Evolutionary conservation across 1,139 yeast species (phyloP).

Genomic region (Meyerozyma elateridarum): DNA sequence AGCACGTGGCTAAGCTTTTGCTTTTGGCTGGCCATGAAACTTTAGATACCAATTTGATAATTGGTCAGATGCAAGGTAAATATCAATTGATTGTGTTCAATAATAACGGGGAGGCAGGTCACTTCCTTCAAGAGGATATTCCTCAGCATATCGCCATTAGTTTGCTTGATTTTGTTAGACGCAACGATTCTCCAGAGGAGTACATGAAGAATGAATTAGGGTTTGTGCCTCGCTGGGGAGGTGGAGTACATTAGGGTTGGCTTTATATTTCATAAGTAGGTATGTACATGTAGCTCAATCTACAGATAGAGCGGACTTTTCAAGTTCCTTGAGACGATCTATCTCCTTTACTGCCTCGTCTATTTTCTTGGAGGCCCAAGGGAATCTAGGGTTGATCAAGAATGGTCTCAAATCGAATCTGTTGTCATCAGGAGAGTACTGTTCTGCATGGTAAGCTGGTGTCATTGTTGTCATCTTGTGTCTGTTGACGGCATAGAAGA

Average conservation of each 20-base stretch:
- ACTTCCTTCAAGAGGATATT: slow-evolving; percentile 87
- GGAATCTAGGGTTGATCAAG: slow-evolving; percentile 83
- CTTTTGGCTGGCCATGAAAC: slow-evolving; percentile 89
- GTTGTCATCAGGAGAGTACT: slow-evolving; percentile 96
- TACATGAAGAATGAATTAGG: slow-evolving; percentile 36
- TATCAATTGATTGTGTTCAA: slow-evolving; percentile 83
- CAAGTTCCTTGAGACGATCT: slow-evolving; percentile 18
- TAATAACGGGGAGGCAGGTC: slow-evolving; percentile 61
- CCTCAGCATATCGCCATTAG: slow-evolving; percentile 64
- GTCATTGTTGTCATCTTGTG: slow-evolving; percentile 97
- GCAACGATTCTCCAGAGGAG: slow-evolving; percentile 38
- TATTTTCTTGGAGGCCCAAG: slow-evolving; percentile 86
- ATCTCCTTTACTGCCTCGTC: slow-evolving; percentile 63
- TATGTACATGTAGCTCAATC: slow-evolving; percentile 2
- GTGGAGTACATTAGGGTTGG: too few relatives aligned
- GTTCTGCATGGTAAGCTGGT: slow-evolving; percentile 96
- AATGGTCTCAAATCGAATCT: slow-evolving; percentile 94
- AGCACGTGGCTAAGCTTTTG: slow-evolving; percentile 57
- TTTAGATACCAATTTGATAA: slow-evolving; percentile 75
- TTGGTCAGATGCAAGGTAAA: slow-evolving; percentile 97
- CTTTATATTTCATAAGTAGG: slow-evolving; percentile 23
- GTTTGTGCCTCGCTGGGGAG: slow-evolving; percentile 51
- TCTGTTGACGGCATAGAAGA: slow-evolving; percentile 89
- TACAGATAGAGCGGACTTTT: not conserved
- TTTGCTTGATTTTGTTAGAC: slow-evolving; percentile 43